A percentile compares a stretch with the other conserved stretches of the same genome.
Evolutionary conservation across 2,329 filamentous ascomycete species (phyloP).

Genomic region (Pseudopyricularia javanii): DNA sequence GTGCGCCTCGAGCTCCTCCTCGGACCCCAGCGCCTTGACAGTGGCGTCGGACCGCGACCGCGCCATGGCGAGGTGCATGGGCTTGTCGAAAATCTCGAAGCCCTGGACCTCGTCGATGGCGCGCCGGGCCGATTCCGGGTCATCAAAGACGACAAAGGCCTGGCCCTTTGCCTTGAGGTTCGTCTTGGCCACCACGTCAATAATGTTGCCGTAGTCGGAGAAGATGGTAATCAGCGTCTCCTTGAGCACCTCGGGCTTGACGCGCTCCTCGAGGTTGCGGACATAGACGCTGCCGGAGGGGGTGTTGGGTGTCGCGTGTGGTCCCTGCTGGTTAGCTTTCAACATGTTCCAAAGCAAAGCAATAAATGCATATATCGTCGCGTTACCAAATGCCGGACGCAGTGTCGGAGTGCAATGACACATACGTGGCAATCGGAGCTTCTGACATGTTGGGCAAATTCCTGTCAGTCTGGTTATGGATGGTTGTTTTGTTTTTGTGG

Average conservation of each 20-base stretch:
- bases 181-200: constrained; percentile 61
- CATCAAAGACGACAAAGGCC: constrained; percentile 87
- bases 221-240: constrained; percentile 68
- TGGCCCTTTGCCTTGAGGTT: constrained; percentile 91
- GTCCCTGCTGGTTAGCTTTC: not conserved
- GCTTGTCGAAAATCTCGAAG: constrained; percentile 86
- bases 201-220: constrained; percentile 71
- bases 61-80: constrained; percentile 75
- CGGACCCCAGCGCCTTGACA: constrained; percentile 58
- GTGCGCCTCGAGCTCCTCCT: constrained; percentile 77
- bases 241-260: constrained; percentile 69
- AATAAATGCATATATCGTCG: not conserved
- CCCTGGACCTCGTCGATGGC: constrained; percentile 85
- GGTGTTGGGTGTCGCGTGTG: not conserved
- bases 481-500: too few relatives aligned
- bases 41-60: constrained; percentile 79
- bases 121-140: constrained; percentile 60
- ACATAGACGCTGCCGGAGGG: constrained; percentile 43
- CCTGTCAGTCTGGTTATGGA: too few relatives aligned
- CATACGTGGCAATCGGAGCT: constrained; percentile 52
- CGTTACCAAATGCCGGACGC: constrained; percentile 13
- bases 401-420: constrained; percentile 64
- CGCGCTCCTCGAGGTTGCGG: constrained; percentile 83
- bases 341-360: not conserved
- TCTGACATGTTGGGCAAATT: constrained; percentile 14